A percentile compares a stretch with the other conserved stretches of the same genome.
Evolutionary conservation across 495 filamentous ascomycete genomes (phyloP).

Genomic region (Melanomma pulvis-pyrius): DNA sequence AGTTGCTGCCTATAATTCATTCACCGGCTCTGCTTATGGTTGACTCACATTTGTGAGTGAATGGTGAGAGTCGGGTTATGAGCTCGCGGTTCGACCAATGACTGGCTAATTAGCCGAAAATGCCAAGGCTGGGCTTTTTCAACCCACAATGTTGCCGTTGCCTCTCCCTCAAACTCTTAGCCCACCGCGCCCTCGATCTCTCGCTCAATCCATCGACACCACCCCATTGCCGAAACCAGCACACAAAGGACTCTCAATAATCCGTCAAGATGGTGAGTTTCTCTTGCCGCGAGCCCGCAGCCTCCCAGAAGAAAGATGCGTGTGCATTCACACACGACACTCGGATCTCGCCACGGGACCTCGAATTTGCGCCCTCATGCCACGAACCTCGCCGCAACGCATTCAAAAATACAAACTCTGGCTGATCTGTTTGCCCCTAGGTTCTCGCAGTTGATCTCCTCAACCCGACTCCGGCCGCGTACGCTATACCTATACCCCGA

Average conservation of each 20-base stretch:
- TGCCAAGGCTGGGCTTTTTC: background rate
- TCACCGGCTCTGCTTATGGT: background rate
- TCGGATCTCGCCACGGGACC: slow-evolving; percentile 16
- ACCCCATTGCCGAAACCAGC: slow-evolving; percentile 7
- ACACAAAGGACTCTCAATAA: slow-evolving; percentile 11
- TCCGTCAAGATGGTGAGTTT: slow-evolving; percentile 35
- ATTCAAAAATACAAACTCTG: background rate
- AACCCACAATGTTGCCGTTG: background rate
- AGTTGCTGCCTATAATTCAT: background rate
- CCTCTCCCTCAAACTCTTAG: background rate
- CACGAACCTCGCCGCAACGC: background rate
- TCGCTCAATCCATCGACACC: slow-evolving; percentile 28
- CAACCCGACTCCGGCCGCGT: slow-evolving; percentile 88
- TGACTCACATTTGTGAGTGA: background rate
- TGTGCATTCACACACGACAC: slow-evolving; percentile 26
- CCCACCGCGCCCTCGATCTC: slow-evolving; percentile 12
- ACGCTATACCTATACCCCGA: slow-evolving; percentile 7
- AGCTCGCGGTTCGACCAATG: background rate
- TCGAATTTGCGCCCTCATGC: slow-evolving; percentile 1
- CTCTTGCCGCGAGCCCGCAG: background rate
- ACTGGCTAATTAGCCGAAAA: slow-evolving; percentile 2
- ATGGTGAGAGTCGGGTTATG: background rate
- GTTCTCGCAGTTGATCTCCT: slow-evolving; percentile 99
- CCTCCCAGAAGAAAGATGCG: background rate
- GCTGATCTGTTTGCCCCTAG: slow-evolving; percentile 50